These are phyloP conservation scores for Mrakia hoshinonis DNA, from an alignment of 768 basidiomycete species.

Conservation along the genomic window DNA sequence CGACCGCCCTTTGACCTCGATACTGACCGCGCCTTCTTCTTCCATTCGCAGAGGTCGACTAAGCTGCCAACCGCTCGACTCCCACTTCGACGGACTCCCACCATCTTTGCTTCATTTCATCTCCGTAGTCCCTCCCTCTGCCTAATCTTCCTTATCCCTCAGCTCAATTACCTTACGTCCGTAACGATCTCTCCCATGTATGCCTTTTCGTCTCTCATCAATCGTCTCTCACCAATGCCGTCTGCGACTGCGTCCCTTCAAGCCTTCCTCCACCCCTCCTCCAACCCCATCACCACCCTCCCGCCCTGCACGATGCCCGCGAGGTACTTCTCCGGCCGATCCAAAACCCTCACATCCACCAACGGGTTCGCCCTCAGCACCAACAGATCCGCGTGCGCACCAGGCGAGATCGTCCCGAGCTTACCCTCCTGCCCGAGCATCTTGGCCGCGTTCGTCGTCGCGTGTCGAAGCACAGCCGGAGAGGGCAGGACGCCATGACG, in stretches of 20 bases:
- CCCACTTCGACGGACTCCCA: too few relatives aligned
- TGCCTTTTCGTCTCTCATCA: too few relatives aligned
- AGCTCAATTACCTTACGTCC: too few relatives aligned
- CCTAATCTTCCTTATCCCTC: too few relatives aligned
- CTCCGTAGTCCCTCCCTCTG: too few relatives aligned
- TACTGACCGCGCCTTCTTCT: too few relatives aligned
- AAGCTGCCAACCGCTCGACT: too few relatives aligned
- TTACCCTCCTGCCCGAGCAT: conserved; percentile 41
- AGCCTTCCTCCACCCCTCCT: background rate
- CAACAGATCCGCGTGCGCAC: conserved; percentile 45
- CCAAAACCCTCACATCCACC: conserved; percentile 44
- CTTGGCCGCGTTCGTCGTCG: conserved; percentile 45
- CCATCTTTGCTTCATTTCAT: too few relatives aligned
- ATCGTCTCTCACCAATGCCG: too few relatives aligned
- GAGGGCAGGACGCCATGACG: conserved; percentile 42
- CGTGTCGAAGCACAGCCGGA: conserved; percentile 42
- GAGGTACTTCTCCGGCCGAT: conserved; percentile 44
- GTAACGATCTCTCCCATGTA: too few relatives aligned
- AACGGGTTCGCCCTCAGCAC: conserved; percentile 45
- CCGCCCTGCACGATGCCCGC: conserved; percentile 43
- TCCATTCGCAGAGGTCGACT: too few relatives aligned
- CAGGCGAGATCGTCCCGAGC: conserved; percentile 42
- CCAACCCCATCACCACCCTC: conserved; percentile 32
- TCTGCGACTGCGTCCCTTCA: too few relatives aligned
- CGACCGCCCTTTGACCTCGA: background rate